A percentile compares a stretch with the other conserved stretches of the same genome.
Evolutionary conservation across 1,139 yeast genomes (phyloP).

Genomic region (Candida buenavistaensis): DNA sequence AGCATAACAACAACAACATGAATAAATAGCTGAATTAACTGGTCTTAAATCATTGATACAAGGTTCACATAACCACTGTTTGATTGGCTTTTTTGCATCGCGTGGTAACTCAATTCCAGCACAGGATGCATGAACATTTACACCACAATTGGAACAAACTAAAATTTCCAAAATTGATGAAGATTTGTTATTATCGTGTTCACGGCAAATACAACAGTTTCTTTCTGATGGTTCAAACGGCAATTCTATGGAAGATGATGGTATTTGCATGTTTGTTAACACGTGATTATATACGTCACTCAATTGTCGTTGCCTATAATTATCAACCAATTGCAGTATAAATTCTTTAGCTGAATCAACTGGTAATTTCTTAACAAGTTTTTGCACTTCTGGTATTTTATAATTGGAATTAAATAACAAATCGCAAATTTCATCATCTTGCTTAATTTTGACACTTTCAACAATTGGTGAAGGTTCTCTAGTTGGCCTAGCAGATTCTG

Average conservation of each 20-base stretch:
- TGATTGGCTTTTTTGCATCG: constrained; percentile 23
- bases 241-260: constrained; percentile 9
- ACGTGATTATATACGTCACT: constrained; percentile 14
- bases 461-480: too few relatives aligned
- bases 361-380: constrained; percentile 15
- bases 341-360: constrained; percentile 8
- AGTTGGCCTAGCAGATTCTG: too few relatives aligned
- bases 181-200: constrained; percentile 25
- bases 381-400: constrained; percentile 14
- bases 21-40: constrained; percentile 53
- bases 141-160: constrained; percentile 69
- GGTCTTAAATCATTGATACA: constrained; percentile 76
- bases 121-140: constrained; percentile 70
- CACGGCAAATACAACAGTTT: constrained; percentile 61
- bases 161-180: constrained; percentile 31
- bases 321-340: constrained; percentile 13
- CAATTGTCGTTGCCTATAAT: constrained; percentile 21
- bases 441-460: too few relatives aligned
- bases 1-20: constrained; percentile 68
- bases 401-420: constrained; percentile 22
- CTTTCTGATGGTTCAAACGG: constrained; percentile 21
- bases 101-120: constrained; percentile 50
- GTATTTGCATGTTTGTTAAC: constrained; percentile 1
- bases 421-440: constrained; percentile 6
- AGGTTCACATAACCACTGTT: constrained; percentile 79